Conservation (phyloP, 2,329 filamentous ascomycete species). For the Whalleya microplaca region DNA sequence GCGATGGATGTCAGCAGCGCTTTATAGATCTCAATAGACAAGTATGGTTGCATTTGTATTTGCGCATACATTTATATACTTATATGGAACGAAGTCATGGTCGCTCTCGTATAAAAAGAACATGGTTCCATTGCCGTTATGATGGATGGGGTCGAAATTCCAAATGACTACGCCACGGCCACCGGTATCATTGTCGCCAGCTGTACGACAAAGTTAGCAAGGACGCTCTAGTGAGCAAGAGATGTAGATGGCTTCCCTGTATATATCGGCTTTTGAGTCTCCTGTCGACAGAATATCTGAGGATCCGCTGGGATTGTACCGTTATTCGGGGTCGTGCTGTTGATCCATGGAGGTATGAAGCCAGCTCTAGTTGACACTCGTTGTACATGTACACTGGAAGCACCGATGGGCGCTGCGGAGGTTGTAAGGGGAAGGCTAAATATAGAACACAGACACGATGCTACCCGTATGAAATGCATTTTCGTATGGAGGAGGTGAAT, state of each 20-base stretch:
- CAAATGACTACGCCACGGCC: constrained; percentile 23
- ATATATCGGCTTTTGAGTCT: constrained; percentile 21
- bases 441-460: background rate
- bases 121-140: constrained; percentile 24
- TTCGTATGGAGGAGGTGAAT: background rate
- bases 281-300: constrained; percentile 24
- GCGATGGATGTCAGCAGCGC: background rate
- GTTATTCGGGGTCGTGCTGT: constrained; percentile 3
- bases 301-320: constrained; percentile 9
- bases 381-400: background rate
- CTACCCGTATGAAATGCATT: background rate
- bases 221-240: background rate
- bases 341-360: too few species aligned
- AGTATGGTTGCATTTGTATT: background rate
- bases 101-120: constrained; percentile 27
- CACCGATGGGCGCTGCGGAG: background rate
- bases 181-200: constrained; percentile 20
- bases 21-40: background rate
- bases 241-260: constrained; percentile 12
- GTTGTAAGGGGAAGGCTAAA: background rate
- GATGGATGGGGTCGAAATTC: constrained; percentile 20
- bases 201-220: background rate
- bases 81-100: constrained; percentile 27
- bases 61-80: constrained; percentile 18
- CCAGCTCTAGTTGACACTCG: background rate